Evolutionary conservation across 2,329 filamentous ascomycete genomes (phyloP).

Genomic region (Trichoderma pleuroti): DNA sequence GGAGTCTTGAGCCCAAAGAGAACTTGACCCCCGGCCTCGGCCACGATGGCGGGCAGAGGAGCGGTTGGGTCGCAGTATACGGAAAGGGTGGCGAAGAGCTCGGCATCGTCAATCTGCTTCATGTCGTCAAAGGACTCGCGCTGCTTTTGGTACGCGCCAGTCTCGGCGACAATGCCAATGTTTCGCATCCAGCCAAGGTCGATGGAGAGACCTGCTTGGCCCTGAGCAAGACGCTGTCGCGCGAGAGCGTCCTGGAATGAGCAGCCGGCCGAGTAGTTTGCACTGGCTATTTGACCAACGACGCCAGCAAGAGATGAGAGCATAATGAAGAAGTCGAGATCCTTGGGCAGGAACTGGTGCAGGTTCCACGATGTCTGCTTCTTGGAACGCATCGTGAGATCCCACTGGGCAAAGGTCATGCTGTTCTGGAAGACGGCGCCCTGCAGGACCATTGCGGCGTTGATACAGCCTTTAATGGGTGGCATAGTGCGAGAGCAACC

Average conservation of each 20-base stretch:
- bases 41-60: neutral
- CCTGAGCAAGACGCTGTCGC: conserved; percentile 14
- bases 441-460: conserved; percentile 31
- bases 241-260: conserved; percentile 31
- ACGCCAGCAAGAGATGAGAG: conserved; percentile 36
- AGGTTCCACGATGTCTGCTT: conserved; percentile 32
- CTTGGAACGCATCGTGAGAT: conserved; percentile 31
- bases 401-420: conserved; percentile 28
- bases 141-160: neutral
- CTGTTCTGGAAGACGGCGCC: conserved; percentile 31
- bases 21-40: neutral
- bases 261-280: conserved; percentile 39
- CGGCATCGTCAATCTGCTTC: neutral
- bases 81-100: neutral
- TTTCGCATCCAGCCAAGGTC: conserved; percentile 26
- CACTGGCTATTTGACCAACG: conserved; percentile 33
- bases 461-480: conserved; percentile 28
- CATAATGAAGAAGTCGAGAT: conserved; percentile 38
- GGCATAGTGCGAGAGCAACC: conserved; percentile 20
- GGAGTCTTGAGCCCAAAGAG: neutral
- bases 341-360: conserved; percentile 20
- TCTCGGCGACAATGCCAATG: conserved; percentile 28
- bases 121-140: neutral
- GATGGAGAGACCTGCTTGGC: conserved; percentile 2
- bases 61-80: neutral